These are phyloP conservation scores for Ogataea dorogensis DNA, from an alignment of 805 yeast species.

Conservation along the genomic window DNA sequence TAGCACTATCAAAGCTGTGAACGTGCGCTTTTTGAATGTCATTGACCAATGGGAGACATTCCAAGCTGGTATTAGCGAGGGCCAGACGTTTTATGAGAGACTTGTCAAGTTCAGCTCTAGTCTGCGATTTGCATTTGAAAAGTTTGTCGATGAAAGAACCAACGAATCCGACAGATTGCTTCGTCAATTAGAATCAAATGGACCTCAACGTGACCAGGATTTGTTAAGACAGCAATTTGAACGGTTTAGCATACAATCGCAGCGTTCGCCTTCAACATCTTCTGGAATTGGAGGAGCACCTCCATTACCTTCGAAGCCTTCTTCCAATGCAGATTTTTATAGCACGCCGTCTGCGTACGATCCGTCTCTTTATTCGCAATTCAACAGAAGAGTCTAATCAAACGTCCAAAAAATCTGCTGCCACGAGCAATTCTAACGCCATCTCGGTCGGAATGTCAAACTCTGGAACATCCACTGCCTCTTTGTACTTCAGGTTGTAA, in stretches of 20 bases:
- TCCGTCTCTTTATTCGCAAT: constrained; percentile 43
- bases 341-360: constrained; percentile 51
- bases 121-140: constrained; percentile 28
- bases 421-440: constrained; percentile 87
- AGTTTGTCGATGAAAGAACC: constrained; percentile 29
- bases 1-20: constrained; percentile 37
- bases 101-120: constrained; percentile 38
- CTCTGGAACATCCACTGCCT: constrained; percentile 68
- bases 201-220: constrained; percentile 24
- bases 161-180: constrained; percentile 25
- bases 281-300: constrained; percentile 26
- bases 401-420: constrained; percentile 85
- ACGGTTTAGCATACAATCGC: constrained; percentile 18
- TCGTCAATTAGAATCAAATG: constrained; percentile 14
- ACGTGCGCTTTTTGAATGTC: constrained; percentile 46
- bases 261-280: constrained; percentile 10
- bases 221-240: constrained; percentile 20
- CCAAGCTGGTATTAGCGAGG: constrained; percentile 57
- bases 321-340: constrained; percentile 38
- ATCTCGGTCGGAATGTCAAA: constrained; percentile 91
- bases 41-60: constrained; percentile 58
- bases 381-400: constrained; percentile 29
- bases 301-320: constrained; percentile 30
- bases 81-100: constrained; percentile 60
- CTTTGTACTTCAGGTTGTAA: constrained; percentile 67